Conservation (phyloP, 257 asterid genomes). For the Anisodus tanguticus region DNA sequence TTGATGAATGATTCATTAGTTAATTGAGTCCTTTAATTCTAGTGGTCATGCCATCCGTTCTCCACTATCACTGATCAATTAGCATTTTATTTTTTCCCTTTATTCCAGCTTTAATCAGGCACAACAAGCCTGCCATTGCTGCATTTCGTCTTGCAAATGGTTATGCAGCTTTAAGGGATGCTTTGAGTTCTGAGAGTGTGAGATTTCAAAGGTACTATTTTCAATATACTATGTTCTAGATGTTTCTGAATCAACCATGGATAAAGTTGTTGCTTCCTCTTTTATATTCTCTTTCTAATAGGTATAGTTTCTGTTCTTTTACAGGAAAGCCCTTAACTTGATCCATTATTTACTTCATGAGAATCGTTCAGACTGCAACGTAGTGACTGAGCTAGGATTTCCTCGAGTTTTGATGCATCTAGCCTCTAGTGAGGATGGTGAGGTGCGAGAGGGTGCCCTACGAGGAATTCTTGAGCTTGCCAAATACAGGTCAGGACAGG, state of each 20-base stretch:
- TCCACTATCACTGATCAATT: not conserved
- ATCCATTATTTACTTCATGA: slow-evolving; percentile 63
- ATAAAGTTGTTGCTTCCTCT: not conserved
- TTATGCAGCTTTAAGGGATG: slow-evolving; percentile 71
- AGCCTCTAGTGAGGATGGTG: slow-evolving; percentile 72
- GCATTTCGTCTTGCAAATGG: slow-evolving; percentile 90
- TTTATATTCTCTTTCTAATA: not conserved
- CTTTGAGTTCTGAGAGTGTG: slow-evolving; percentile 66
- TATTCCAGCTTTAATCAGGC: slow-evolving; percentile 77
- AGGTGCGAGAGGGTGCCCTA: slow-evolving; percentile 86
- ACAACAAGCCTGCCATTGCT: slow-evolving; percentile 72
- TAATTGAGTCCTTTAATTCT: not conserved
- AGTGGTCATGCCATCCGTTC: not conserved
- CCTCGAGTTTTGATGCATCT: slow-evolving; percentile 73
- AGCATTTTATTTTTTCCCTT: not conserved
- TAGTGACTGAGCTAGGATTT: slow-evolving; percentile 66
- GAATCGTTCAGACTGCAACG: slow-evolving; percentile 59
- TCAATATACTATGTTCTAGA: not conserved
- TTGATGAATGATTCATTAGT: not conserved
- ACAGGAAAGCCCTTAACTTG: slow-evolving; percentile 91
- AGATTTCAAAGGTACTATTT: slow-evolving; percentile 72
- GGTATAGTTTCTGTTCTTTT: slow-evolving; percentile 29
- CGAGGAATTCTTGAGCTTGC: slow-evolving; percentile 75
- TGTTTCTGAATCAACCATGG: not conserved
- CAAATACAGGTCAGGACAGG: slow-evolving; percentile 41